Evolutionary conservation across 2,329 filamentous ascomycete genomes (phyloP).

Genomic region (Dothistroma septosporum): DNA sequence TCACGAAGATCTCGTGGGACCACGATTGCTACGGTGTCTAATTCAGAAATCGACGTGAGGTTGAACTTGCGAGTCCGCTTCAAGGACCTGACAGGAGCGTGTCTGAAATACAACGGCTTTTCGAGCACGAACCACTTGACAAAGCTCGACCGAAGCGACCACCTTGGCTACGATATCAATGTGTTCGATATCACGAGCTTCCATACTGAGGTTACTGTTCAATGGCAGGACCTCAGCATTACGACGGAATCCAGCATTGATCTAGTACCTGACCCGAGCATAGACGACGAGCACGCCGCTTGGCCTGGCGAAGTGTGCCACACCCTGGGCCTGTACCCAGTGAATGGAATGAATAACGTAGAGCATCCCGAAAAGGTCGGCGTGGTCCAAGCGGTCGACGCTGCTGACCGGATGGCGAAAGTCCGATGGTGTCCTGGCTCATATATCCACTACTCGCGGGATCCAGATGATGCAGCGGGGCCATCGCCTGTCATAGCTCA

Average conservation of each 20-base stretch:
- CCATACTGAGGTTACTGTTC: conserved; percentile 49
- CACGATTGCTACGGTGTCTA: conserved; percentile 26
- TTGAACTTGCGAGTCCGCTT: conserved; percentile 47
- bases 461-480: conserved; percentile 43
- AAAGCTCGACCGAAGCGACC: conserved; percentile 45
- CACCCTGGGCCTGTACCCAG: conserved; percentile 22
- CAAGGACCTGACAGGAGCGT: conserved; percentile 49
- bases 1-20: conserved; percentile 21
- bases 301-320: conserved; percentile 53
- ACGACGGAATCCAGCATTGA: conserved; percentile 45
- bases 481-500: conserved; percentile 23
- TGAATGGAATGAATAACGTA: conserved; percentile 15
- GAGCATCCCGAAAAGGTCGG: conserved; percentile 48
- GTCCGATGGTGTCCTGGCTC: conserved; percentile 54
- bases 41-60: conserved; percentile 32
- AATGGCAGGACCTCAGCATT: conserved; percentile 56
- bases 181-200: conserved; percentile 51
- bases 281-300: conserved; percentile 54
- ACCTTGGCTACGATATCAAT: conserved; percentile 56
- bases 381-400: conserved; percentile 54
- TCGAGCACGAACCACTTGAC: conserved; percentile 40
- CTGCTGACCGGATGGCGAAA: conserved; percentile 53
- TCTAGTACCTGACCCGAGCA: conserved; percentile 48
- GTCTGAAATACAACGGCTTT: conserved; percentile 48
- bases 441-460: conserved; percentile 54